Evolutionary conservation across 2,329 filamentous ascomycete genomes (phyloP).

Genomic region (Ophiostoma fasciatum): DNA sequence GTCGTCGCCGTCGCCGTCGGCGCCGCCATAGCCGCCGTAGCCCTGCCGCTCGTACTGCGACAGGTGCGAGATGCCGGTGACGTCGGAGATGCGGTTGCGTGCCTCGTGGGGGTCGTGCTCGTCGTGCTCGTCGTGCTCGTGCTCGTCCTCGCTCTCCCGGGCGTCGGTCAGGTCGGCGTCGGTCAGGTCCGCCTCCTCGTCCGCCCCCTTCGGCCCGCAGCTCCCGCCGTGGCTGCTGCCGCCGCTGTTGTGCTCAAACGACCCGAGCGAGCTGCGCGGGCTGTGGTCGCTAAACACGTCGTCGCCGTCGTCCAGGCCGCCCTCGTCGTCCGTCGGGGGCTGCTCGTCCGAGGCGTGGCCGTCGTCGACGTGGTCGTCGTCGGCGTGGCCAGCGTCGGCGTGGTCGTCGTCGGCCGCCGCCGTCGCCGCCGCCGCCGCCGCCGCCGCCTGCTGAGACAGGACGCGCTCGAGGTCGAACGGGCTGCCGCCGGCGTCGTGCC

Average conservation of each 20-base stretch:
- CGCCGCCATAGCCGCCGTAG: conserved; percentile 22
- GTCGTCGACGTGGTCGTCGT: conserved; percentile 19
- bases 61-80: conserved; percentile 36
- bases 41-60: conserved; percentile 37
- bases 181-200: conserved; percentile 4
- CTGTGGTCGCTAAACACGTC: conserved; percentile 46
- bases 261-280: conserved; percentile 41
- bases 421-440: no score
- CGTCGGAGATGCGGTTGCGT: conserved; percentile 25
- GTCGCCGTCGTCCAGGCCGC: conserved; percentile 36
- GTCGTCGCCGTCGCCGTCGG: conserved; percentile 21
- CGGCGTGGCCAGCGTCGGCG: no score
- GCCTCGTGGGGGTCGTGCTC: no score
- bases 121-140: conserved; percentile 7
- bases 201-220: not conserved
- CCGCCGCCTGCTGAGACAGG: not conserved
- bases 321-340: conserved; percentile 35
- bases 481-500: conserved; percentile 16
- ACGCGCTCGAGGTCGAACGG: conserved; percentile 1
- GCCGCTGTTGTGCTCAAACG: conserved; percentile 20
- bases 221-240: conserved; percentile 8
- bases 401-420: conserved; percentile 6
- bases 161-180: no score
- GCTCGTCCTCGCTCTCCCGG: conserved; percentile 1
- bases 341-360: conserved; percentile 19